Conservation (phyloP, 495 filamentous ascomycete genomes). For the Penicillium antarcticum region DNA sequence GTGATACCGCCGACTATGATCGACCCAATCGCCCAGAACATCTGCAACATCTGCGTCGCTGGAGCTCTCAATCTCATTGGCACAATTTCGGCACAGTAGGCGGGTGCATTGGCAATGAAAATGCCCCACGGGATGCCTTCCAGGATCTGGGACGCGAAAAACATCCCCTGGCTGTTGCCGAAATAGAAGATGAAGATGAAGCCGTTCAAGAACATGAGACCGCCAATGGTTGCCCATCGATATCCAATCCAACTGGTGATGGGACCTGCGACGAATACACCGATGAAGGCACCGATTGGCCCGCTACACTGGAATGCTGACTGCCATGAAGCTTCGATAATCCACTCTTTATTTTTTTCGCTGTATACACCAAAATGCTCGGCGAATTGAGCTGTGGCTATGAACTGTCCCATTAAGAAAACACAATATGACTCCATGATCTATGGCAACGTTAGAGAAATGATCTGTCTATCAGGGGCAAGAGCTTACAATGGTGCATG, state of each 20-base stretch:
- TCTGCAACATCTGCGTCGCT: slow-evolving; percentile 46
- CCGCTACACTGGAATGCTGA: slow-evolving; percentile 43
- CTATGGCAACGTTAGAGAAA: slow-evolving; percentile 31
- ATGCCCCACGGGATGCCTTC: slow-evolving; percentile 50
- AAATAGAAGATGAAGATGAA: slow-evolving; percentile 48
- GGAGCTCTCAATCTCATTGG: slow-evolving; percentile 42
- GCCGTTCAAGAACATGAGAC: slow-evolving; percentile 40
- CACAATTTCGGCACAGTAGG: slow-evolving; percentile 44
- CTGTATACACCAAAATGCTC: slow-evolving; percentile 28
- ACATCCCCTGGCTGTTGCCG: slow-evolving; percentile 33
- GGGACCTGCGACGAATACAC: slow-evolving; percentile 43
- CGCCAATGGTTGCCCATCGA: slow-evolving; percentile 41
- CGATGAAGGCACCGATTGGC: slow-evolving; percentile 41
- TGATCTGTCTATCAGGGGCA: slow-evolving; percentile 15
- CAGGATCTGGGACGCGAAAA: slow-evolving; percentile 43
- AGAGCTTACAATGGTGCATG: slow-evolving; percentile 48
- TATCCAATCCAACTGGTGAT: slow-evolving; percentile 47
- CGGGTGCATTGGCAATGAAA: slow-evolving; percentile 45
- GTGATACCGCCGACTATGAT: slow-evolving; percentile 45
- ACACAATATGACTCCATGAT: slow-evolving; percentile 48
- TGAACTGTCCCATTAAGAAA: slow-evolving; percentile 43
- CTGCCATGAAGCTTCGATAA: slow-evolving; percentile 42
- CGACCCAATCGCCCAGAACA: slow-evolving; percentile 44
- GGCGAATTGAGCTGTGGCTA: slow-evolving; percentile 36
- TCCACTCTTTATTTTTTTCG: slow-evolving; percentile 4